Evolutionary conservation across 2,329 filamentous ascomycete genomes (phyloP), one percentile per base, ranked within the genome.

Genomic region (Neonectria sp.): DNA sequence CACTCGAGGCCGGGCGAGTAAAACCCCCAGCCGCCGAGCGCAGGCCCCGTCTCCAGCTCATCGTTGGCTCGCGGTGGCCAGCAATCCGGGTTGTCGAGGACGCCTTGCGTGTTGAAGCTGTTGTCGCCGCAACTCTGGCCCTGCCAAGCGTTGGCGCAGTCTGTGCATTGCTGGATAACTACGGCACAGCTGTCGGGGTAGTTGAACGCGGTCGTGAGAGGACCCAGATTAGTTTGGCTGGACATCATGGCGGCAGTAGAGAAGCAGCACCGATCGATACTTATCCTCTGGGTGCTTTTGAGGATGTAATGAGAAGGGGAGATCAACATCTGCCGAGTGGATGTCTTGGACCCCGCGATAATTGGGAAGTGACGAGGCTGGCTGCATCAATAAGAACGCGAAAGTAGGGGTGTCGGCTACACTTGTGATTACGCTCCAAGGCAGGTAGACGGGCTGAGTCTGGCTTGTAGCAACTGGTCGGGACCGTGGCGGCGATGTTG

Each of bases 1-100:
- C 79, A 81, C 2, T 67, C 62, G 11, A 79, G 37, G 0, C 79
- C 80, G 0, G 80, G 80, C 4, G 79, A 81, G 61, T 81, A 81
- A 61, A 79, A 80, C 7, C 80, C 79, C 77, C 79, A 77, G 27
- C 78, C 79, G 9, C 63, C 55, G 15, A 81, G 60, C 5, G 76
- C 68, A 3, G 62, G 62, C 1, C 40, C 33, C 1, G 75, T 72
- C 1, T 66, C 56, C 2, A 55, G 55, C 5, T 67, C 66, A 5
- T 65, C 66, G 13, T 60, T 46, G 0, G 62, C 62, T 3, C 63
- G 73, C n/a, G 73, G 35, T 3, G 78, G 78, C 79, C 79, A 79
- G 67, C 79, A 81, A 3, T 60, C 65, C 4, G 71, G 53, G 51
- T 77, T 68, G 61, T 80, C 78, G n/a, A 59, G 65, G 17, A 67